Evolutionary conservation across 768 basidiomycete genomes (phyloP), one percentile per base, ranked within the genome.

Genomic region (Suillus hirtellus): DNA sequence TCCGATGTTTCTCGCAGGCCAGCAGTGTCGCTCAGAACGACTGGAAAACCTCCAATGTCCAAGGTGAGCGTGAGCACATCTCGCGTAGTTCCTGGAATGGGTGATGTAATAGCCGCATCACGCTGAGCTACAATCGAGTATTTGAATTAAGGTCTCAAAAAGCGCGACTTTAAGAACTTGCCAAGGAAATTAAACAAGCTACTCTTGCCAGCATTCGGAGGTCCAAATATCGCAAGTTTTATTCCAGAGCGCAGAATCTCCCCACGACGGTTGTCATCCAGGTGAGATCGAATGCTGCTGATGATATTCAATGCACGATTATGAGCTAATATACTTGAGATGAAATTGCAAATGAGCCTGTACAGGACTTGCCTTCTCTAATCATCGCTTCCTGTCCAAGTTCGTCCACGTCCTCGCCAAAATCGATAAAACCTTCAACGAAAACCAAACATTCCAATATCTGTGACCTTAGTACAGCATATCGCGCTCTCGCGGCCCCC

Each of bases 161-260:
- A 6, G 42, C 15, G n/a, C 11, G 8, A 27, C 47, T 49, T 24
- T 6, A 1, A 49, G 44, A 12, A 69, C 76, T 15, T 68, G 89
- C 94, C 91, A 14, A 96, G 79, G 72, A 88, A 93, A 70, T 96
- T 96, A 54, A 94, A 81, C 21, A 95, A 73, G 69, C 89, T 92
- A 70, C 92, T 95, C 77, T 96, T 97, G n/a, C 95, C 95, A 1
- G 90, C 93, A 69, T 97, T 97, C 0, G 95, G 92, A 27, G 94
- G 93, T 1, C 95, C 95, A 70, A 95, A 95, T 44, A 97, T 95
- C 15, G 92, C 89, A 10, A 96, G 79, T 52, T 86, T 87, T 55
- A 96, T 84, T 2, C 95, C 95, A 1, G 87, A 85, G 14, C 93
- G 87, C 64, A 95, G 78, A 59, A 96, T 87, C 72, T 96, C 95